These are phyloP conservation scores for Trametes sanguinea DNA, from an alignment of 768 basidiomycete genomes.

Conservation along the genomic window DNA sequence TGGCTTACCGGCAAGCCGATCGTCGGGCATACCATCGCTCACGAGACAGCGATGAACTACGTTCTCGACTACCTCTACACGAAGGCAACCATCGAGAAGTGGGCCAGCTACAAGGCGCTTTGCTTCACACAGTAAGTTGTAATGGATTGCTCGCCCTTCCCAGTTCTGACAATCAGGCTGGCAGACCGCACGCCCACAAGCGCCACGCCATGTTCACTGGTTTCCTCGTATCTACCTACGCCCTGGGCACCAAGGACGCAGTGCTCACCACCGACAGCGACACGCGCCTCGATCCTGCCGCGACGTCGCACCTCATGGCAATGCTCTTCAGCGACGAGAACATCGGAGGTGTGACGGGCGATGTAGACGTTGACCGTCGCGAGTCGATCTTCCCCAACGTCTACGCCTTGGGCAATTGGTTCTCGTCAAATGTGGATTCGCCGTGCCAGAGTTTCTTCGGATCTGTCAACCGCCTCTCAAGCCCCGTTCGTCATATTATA, in stretches of 20 bases:
- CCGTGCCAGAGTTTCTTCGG: slow-evolving; percentile 22
- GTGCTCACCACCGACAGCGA: slow-evolving; percentile 29
- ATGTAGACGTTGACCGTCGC: slow-evolving; percentile 26
- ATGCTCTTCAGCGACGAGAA: slow-evolving; percentile 22
- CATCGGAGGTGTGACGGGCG: slow-evolving; percentile 26
- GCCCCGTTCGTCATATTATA: slow-evolving; percentile 9
- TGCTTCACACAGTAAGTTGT: slow-evolving; percentile 26
- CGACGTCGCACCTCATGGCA: slow-evolving; percentile 22
- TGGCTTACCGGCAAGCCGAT: slow-evolving; percentile 16
- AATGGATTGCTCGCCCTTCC: not conserved
- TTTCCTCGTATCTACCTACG: slow-evolving; percentile 26
- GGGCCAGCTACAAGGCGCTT: slow-evolving; percentile 21
- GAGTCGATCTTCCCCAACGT: slow-evolving; percentile 28
- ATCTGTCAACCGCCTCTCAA: slow-evolving; percentile 20
- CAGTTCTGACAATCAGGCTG: not conserved
- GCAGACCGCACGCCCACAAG: slow-evolving; percentile 27
- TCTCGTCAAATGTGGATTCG: slow-evolving; percentile 26
- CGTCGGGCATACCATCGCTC: slow-evolving; percentile 17
- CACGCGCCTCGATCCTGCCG: slow-evolving; percentile 21
- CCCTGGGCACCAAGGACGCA: slow-evolving; percentile 26
- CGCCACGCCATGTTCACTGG: slow-evolving; percentile 30
- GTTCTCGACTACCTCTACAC: slow-evolving; percentile 19
- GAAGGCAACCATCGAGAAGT: slow-evolving; percentile 13
- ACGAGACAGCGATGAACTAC: slow-evolving; percentile 22
- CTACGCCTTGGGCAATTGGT: slow-evolving; percentile 27